These are phyloP conservation scores for Xylariaceae sp. DNA, from an alignment of 2,329 filamentous ascomycete species.

Conservation along the genomic window DNA sequence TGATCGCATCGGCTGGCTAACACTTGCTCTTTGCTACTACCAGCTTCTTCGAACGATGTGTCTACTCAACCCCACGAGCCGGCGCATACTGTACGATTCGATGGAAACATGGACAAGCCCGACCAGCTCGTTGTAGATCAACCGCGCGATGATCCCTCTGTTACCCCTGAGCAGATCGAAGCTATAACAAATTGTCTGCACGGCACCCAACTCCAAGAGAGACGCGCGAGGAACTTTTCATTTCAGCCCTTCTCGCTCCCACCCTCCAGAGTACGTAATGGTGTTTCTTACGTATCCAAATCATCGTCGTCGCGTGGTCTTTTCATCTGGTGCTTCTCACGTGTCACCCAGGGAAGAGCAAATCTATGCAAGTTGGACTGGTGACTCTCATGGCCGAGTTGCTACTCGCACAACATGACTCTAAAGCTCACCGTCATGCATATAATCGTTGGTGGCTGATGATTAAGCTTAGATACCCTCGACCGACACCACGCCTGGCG, in stretches of 20 bases:
- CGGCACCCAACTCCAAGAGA: slow-evolving; percentile 70
- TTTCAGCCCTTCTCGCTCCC: slow-evolving; percentile 91
- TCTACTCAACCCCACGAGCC: slow-evolving; percentile 28
- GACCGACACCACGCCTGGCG: slow-evolving; percentile 54
- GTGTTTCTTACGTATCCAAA: slow-evolving; percentile 21
- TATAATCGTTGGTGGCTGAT: slow-evolving; percentile 18
- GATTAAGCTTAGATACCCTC: slow-evolving; percentile 46
- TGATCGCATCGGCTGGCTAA: slow-evolving; percentile 20
- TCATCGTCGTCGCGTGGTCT: background rate
- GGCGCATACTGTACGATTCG: slow-evolving; percentile 61
- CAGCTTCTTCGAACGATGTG: slow-evolving; percentile 22
- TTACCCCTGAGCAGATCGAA: slow-evolving; percentile 59
- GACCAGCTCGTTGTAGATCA: slow-evolving; percentile 37
- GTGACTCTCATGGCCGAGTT: background rate
- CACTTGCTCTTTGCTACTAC: slow-evolving; percentile 15
- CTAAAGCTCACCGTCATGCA: background rate
- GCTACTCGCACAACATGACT: too few species aligned
- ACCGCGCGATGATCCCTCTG: slow-evolving; percentile 33
- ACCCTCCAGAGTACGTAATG: slow-evolving; percentile 64
- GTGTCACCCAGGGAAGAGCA: too few species aligned
- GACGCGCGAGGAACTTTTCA: slow-evolving; percentile 76
- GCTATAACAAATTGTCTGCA: slow-evolving; percentile 69
- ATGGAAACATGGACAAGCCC: slow-evolving; percentile 66
- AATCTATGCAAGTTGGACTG: background rate
- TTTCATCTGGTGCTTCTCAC: too few species aligned